These are phyloP conservation scores for Graphilbum sp. DNA, from an alignment of 2,329 filamentous ascomycete species.

Conservation along the genomic window DNA sequence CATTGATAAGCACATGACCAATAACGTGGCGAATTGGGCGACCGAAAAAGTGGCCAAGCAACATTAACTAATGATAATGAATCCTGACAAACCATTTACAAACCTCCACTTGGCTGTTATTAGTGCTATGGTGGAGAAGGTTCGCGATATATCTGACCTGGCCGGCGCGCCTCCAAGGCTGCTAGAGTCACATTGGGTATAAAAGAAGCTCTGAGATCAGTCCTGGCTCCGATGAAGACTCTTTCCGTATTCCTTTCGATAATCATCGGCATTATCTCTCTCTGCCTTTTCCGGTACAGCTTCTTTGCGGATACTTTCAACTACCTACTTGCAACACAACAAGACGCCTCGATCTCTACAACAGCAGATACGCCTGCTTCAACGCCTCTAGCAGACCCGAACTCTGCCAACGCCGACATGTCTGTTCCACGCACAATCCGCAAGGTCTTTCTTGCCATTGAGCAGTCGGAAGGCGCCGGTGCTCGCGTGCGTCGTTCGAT, in stretches of 20 bases:
- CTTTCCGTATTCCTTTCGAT: conserved; percentile 21
- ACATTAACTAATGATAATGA: no score
- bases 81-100: conserved; percentile 7
- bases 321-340: no score
- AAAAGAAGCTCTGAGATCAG: conserved; percentile 1
- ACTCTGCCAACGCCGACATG: conserved; percentile 34
- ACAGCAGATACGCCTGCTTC: no score
- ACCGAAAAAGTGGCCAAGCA: no score
- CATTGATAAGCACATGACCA: no score
- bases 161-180: neutral
- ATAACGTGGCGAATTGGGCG: no score
- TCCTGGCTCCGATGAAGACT: conserved; percentile 18
- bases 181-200: conserved; percentile 1
- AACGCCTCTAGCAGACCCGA: no score
- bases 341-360: no score
- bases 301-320: neutral
- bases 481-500: conserved; percentile 77
- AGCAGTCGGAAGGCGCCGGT: conserved; percentile 78
- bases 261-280: conserved; percentile 21
- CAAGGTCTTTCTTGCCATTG: conserved; percentile 67
- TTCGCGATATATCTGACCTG: conserved; percentile 1
- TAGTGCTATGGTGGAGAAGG: neutral
- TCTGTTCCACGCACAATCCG: conserved; percentile 59
- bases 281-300: conserved; percentile 8
- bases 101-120: conserved; percentile 3